Evolutionary conservation across 495 filamentous ascomycete genomes (phyloP), one percentile per base, ranked within the genome.

Genomic region (Xeromyces bisporus): DNA sequence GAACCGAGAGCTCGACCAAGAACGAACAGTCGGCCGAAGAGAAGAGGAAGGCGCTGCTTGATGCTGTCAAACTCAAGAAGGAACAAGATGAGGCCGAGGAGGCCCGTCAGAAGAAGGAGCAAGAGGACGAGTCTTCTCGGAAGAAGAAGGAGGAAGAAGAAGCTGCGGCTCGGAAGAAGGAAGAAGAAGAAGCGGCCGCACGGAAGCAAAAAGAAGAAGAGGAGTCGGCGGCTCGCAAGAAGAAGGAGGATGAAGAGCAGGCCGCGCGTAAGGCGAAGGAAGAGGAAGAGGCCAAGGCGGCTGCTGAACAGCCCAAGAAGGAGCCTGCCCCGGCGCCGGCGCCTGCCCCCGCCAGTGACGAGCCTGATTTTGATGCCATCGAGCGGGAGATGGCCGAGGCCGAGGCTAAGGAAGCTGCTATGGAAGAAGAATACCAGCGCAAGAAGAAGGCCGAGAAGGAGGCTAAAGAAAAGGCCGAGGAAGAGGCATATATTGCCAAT

Each of bases 21-120:
- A n/a, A n/a, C n/a, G n/a, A n/a, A n/a, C n/a, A n/a, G n/a, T 73
- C 73, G 2, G 67, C 70, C 23, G 75, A 77, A 41, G 77, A 87
- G 48, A 77, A 67, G 48, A 69, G 73, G 46, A 65, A 68, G 30
- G 75, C 77, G 32, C 60, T 80, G 54, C 66, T 69, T 42, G 74
- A 77, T 14, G 66, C 71, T 12, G 71, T 83, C 36, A 69, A 71
- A 33, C 60, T 61, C 29, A 73, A 73, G 47, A 67, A 70, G 30
- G 60, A 69, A 40, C 58, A 64, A 14, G 66, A 68, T 18, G 56
- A 60, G 42, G 60, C 64, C 13, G 67, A 61, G 16, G 54, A 65
- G 36, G 29, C 16, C 9, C 16, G 18, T n/a, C 15, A 31, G 29
- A 29, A 29, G 16, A 31, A 21, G 29, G 56, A 66, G 20, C 20